Evolutionary conservation across 1,139 yeast genomes (phyloP).

Genomic region (Ashbya aceris): DNA sequence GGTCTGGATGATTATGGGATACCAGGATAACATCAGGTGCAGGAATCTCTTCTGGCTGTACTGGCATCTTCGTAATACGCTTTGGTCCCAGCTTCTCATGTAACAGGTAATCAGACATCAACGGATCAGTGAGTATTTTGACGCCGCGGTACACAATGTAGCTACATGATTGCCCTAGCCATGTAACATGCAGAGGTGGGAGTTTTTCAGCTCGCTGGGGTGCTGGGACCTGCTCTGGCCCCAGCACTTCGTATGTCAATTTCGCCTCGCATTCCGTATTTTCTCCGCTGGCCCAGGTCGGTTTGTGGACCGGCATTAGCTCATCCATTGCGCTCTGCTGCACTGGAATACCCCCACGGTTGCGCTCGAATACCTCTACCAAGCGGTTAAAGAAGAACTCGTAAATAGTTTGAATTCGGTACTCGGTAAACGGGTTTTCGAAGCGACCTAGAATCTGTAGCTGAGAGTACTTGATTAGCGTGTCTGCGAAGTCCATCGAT

Average conservation of each 20-base stretch:
- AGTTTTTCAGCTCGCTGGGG: not conserved
- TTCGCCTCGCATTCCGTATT: constrained; percentile 28
- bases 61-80: constrained; percentile 66
- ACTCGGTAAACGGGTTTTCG: constrained; percentile 88
- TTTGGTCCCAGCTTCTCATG: constrained; percentile 66
- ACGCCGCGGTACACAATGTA: constrained; percentile 62
- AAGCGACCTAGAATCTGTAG: constrained; percentile 66
- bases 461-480: constrained; percentile 32
- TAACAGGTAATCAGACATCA: constrained; percentile 61
- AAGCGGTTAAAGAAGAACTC: constrained; percentile 71
- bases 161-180: constrained; percentile 92
- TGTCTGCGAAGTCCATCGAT: constrained; percentile 22
- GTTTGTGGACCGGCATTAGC: constrained; percentile 48
- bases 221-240: not conserved
- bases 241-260: not conserved
- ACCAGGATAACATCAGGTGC: constrained; percentile 65
- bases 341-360: constrained; percentile 59
- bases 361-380: constrained; percentile 58
- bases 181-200: constrained; percentile 42
- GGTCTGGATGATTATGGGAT: constrained; percentile 94
- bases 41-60: constrained; percentile 53
- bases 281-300: constrained; percentile 29
- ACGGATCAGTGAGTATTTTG: constrained; percentile 77
- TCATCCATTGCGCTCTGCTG: constrained; percentile 40
- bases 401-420: constrained; percentile 79